Evolutionary conservation across 305 asterid species (phyloP).

Genomic region (Stenogyne calaminthoides): DNA sequence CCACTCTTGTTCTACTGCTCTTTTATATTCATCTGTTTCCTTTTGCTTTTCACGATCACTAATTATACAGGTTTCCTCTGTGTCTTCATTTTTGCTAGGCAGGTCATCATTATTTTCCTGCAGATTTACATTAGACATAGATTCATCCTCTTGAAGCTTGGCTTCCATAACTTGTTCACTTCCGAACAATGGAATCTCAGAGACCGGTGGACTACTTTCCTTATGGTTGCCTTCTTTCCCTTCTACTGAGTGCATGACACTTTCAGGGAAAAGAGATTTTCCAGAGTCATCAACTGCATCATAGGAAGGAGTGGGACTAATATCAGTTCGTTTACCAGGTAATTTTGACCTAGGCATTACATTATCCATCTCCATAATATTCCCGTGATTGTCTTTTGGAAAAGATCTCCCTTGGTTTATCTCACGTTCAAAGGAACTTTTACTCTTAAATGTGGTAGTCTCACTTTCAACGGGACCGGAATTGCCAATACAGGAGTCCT

Average conservation of each 20-base stretch:
- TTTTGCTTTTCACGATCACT: constrained; percentile 71
- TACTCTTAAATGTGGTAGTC: constrained; percentile 19
- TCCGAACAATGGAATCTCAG: not conserved
- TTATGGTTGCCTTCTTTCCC: constrained; percentile 13
- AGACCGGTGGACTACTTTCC: not conserved
- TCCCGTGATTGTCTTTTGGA: constrained; percentile 2
- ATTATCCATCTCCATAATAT: constrained; percentile 26
- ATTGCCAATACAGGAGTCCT: constrained; percentile 22
- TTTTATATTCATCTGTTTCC: constrained; percentile 90
- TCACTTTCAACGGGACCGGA: constrained; percentile 26
- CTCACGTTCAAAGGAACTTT: constrained; percentile 28
- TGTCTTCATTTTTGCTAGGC: constrained; percentile 22
- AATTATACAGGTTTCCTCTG: constrained; percentile 37
- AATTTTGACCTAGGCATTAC: constrained; percentile 27
- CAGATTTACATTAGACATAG: constrained; percentile 23
- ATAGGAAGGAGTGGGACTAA: constrained; percentile 14
- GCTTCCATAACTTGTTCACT: constrained; percentile 20
- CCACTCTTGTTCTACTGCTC: constrained; percentile 76
- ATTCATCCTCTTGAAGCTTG: constrained; percentile 26
- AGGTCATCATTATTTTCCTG: constrained; percentile 36
- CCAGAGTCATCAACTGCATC: constrained; percentile 22
- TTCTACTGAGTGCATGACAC: constrained; percentile 16
- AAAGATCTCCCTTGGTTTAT: constrained; percentile 9
- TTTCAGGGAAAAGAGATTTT: constrained; percentile 19
- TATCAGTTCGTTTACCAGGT: constrained; percentile 9